A percentile compares a stretch with the other conserved stretches of the same genome.
Conservation (phyloP, 345 rosid genomes). For the Moringa oleifera region DNA sequence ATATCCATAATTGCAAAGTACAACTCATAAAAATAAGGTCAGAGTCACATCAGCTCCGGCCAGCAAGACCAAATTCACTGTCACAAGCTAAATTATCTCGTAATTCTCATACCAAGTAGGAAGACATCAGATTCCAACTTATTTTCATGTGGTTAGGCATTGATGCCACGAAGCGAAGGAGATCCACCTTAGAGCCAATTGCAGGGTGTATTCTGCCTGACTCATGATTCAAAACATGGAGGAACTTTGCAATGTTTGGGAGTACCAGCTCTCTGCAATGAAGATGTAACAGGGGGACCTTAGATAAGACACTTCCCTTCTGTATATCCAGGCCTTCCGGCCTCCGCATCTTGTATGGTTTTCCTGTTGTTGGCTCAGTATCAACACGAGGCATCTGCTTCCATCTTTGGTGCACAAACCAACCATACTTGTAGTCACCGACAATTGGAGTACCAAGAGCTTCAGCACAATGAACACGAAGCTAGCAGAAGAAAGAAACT, state of each 20-base stretch:
- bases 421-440: constrained; percentile 87
- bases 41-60: too few relatives aligned
- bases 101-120: constrained; percentile 49
- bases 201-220: constrained; percentile 19
- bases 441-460: constrained; percentile 93
- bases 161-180: constrained; percentile 66
- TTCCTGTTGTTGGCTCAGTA: constrained; percentile 61
- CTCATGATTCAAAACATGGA: constrained; percentile 31
- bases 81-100: too few relatives aligned
- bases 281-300: constrained; percentile 84
- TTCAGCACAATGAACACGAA: constrained; percentile 93
- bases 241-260: constrained; percentile 75
- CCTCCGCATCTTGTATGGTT: constrained; percentile 72
- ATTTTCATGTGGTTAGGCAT: constrained; percentile 93
- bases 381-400: constrained; percentile 72
- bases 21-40: too few relatives aligned
- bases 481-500: constrained; percentile 28
- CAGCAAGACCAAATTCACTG: too few relatives aligned
- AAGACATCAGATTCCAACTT: constrained; percentile 94
- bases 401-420: constrained; percentile 87
- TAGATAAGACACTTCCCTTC: constrained; percentile 89
- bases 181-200: constrained; percentile 37
- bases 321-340: constrained; percentile 81
- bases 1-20: too few relatives aligned
- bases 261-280: constrained; percentile 81